Base-by-base conservation (phyloP, 208 protist genomes). In the Wallacemonas collosoma region DNA sequence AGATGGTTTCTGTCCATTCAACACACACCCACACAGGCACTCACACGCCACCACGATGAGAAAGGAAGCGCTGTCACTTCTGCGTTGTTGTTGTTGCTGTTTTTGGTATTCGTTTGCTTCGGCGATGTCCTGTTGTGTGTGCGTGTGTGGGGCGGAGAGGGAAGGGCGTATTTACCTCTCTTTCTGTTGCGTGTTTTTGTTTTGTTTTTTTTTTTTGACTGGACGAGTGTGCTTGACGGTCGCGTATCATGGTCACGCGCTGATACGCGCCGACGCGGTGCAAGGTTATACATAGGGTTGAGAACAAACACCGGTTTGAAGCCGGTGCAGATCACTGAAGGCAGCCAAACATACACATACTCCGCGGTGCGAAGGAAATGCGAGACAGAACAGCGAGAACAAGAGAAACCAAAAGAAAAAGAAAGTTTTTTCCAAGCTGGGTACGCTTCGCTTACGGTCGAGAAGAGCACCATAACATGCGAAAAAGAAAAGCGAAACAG, bases 121-220 rank as follows among this genome's bases (percentile, higher is more conserved):
- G 26, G 26, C 26, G 26, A 26, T 26, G 26, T 26, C 26, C 26
- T 26, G 26, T 26, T 50, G 45, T 50, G 45, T 50, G 45, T 50
- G 45, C 12, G 45, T 1, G 45, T 50, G 12, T 50, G 45, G 45
- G 45, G 26, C 26, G 26, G 26, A 26, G 26, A 26, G 26, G 26
- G 36, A 6, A 15, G 3, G 8, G 11, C 41, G 50, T 11, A 11
- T 50, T 63, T 63, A 9, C 11, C 36, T 44, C 7, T 9, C 45
- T 44, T 50, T 66, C 60, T 15, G n/a, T 7, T 48, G 15, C 45
- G 15, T 68, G 2, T n/a, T 56, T 51, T 11, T 67, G 5, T 53
- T 48, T 67, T 53, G 39, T 54, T 6, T 48, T 69, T 43, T 56
- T 60, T 71, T 69, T 56, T 56, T 56, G 38, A 15, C 48, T 36